These are phyloP conservation scores for Coemansia sp. DNA, from an alignment of 192 early-diverging fungal species.

Conservation along the genomic window DNA sequence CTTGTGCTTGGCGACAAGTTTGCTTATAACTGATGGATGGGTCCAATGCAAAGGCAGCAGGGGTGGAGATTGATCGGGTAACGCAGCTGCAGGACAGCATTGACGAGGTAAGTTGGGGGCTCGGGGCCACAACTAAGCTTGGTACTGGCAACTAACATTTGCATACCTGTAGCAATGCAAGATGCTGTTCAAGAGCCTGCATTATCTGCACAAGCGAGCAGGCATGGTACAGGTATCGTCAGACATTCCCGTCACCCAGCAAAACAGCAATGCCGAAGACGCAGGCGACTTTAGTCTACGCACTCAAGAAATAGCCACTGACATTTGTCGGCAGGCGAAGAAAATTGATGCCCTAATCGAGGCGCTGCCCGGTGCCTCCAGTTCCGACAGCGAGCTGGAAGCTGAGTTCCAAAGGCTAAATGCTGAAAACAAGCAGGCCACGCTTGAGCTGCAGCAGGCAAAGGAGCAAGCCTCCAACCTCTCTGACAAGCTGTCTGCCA, in stretches of 20 bases:
- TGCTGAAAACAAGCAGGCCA: constrained; percentile 31
- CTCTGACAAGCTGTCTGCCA: constrained; percentile 15
- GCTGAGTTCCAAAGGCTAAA: constrained; percentile 37
- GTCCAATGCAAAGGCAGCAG: constrained; percentile 27
- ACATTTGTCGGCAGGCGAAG: constrained; percentile 50
- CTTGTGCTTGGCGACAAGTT: no score
- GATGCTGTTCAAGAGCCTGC: constrained; percentile 50
- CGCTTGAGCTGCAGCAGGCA: constrained; percentile 33
- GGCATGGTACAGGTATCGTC: constrained; percentile 46
- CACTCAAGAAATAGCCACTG: constrained; percentile 47
- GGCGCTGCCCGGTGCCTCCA: constrained; percentile 35
- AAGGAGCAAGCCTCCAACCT: constrained; percentile 30
- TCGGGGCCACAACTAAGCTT: no score
- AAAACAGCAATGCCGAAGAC: constrained; percentile 33
- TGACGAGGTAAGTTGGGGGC: constrained; percentile 26
- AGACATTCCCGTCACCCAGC: constrained; percentile 41
- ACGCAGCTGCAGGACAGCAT: constrained; percentile 53
- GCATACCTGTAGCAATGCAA: constrained; percentile 27
- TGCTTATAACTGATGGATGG: constrained; percentile 15
- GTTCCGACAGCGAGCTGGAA: constrained; percentile 30
- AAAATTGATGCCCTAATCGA: constrained; percentile 47
- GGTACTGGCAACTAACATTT: neutral
- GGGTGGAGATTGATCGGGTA: constrained; percentile 47
- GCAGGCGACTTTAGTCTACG: constrained; percentile 29
- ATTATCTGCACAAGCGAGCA: constrained; percentile 50